Evolutionary conservation across 768 basidiomycete genomes (phyloP), one percentile per base, ranked within the genome.

Genomic region (Lactarius akahatsu): DNA sequence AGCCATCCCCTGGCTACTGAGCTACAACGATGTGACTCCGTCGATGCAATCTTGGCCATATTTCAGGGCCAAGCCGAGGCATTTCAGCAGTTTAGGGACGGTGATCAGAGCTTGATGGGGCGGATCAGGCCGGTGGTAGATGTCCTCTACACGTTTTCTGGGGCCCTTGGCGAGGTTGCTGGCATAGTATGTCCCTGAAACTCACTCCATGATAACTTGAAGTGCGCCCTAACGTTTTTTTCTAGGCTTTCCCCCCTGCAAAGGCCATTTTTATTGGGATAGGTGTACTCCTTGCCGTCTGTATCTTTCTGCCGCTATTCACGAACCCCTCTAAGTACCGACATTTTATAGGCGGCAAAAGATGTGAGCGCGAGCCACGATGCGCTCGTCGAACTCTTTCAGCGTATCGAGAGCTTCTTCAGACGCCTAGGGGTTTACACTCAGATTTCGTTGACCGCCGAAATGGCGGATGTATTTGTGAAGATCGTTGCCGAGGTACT

Each of bases 401-500:
- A 30, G 47, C 63, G 50, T 7, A 13, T 60, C 6, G 52, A 60
- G 40, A 7, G 18, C 3, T 65, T 65, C 40, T n/a, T 45, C 20
- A n/a, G 4, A 3, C 45, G 64, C 2, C 64, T 65, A 18, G 64
- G 43, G 16, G 41, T 23, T 13, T 65, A 60, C 8, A 65, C 40
- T 4, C 32, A 36, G n/a, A 52, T 60, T 9, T 32, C 15, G 1
- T 52, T 59, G 1, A 60, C 58, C 9, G 1, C 30, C 1, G 59
- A 50, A 3, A 65, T 65, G 64, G 55, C 52, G 16, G 52, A 55
- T 2, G 43, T 61, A 0, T 41, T 57, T 18, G 55, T 61, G 26
- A 38, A 61, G 13, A 30, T 61, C 18, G 38, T 61, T 50, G 30
- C 34, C 4, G 63, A 64, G 23, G 38, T 64, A 4, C 57, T 64